Evolutionary conservation across 768 basidiomycete genomes (phyloP), one percentile per base, ranked within the genome.

Genomic region (Russula compacta): DNA sequence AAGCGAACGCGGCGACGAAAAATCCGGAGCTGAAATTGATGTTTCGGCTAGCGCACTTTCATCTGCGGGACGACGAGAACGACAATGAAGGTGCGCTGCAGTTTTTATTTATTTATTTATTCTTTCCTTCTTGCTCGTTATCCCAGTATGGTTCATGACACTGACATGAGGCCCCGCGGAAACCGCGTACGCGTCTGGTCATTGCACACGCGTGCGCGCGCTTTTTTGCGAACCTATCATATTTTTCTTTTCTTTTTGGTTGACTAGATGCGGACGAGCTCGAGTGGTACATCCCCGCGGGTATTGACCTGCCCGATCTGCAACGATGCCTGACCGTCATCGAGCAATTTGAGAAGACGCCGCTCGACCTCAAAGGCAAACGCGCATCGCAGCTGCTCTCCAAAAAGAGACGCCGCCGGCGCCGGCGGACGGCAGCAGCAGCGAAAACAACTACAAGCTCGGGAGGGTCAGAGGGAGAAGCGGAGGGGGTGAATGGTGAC

Each of bases 211-310:
- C 24, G 24, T 29, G 24, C 24, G 24, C 24, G 24, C 24, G 24
- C 24, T 29, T 46, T 53, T 59, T 36, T 51, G 60, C 33, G 21
- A 35, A 19, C 21, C 17, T 17, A 24, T 32, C 35, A 4, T 33
- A 33, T 33, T 32, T n/a, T 43, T 43, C 6, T n/a, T 47, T 46
- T 46, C 9, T 6, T 19, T 19, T 46, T 10, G 19, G 17, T 21
- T 46, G 11, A 49, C 12, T 39, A 87, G 87, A 81, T 66, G 80
- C 79, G 33, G 83, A 86, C 33, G 89, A 90, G 68, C 74, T 86
- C 35, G 83, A 92, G 70, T 98, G 94, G 93, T 85, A 83, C 63
- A 79, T 97, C 53, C 93, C 95, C 35, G 80, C 84, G 9, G 72
- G 76, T n/a, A 77, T 92, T 57, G 69, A 80, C 17, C 87, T 89